Percentiles rank a stretch among this genome's conserved stretches.
phyloP scores from a whole-genome alignment of 306 rosid species.

The Medicago arabica region DNA sequence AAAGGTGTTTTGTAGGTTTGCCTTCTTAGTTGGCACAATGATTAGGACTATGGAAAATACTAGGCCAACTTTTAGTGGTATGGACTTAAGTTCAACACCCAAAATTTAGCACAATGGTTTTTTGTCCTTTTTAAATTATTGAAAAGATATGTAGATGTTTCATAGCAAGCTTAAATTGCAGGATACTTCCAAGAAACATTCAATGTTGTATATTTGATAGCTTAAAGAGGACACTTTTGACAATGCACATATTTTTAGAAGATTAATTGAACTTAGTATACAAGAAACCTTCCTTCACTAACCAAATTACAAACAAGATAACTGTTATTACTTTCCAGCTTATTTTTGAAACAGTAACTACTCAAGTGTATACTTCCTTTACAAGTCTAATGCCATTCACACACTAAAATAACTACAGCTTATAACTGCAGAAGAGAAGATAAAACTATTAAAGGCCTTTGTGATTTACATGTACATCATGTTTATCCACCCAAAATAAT shows the following conservation, averaged over 20 bases:
- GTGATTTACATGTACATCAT: conserved; percentile 17
- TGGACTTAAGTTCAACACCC: background rate
- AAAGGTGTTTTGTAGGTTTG: background rate
- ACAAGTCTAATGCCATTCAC: conserved; percentile 11
- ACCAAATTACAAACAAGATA: background rate
- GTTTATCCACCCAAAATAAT: conserved; percentile 29
- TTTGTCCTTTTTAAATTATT: background rate
- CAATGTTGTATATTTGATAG: background rate
- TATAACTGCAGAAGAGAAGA: background rate
- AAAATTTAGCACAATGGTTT: background rate
- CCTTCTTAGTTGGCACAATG: background rate
- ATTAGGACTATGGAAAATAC: background rate
- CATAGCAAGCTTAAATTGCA: background rate
- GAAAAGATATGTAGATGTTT: background rate
- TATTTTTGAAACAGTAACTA: background rate
- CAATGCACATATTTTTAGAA: too few species aligned
- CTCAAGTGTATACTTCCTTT: background rate
- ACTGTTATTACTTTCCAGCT: background rate
- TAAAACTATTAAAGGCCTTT: conserved; percentile 1
- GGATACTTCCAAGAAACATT: background rate
- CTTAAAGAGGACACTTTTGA: too few species aligned
- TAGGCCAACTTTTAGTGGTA: background rate
- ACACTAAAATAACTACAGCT: conserved; percentile 7
- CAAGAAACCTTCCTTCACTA: conserved; percentile 14
- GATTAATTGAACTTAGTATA: background rate